Base-by-base conservation (phyloP, 2,329 filamentous ascomycete genomes). In the Phialemoniopsis sp. region DNA sequence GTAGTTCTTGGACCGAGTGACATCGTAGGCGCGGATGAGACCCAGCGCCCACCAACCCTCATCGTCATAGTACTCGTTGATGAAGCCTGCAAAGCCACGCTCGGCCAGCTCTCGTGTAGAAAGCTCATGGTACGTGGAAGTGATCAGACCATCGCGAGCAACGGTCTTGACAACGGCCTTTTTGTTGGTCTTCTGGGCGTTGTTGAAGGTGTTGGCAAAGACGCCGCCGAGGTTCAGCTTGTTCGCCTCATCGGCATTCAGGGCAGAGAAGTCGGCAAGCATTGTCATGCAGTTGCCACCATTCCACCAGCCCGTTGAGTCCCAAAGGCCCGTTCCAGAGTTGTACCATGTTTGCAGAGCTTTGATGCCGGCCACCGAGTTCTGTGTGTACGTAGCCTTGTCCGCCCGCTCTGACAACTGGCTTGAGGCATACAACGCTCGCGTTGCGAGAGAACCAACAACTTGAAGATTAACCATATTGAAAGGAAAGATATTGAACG, bases 241-340 rank as follows among this genome's bases (percentile, higher is more conserved):
- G 37, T 62, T 60, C 29, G 62, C 62, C 19, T 57, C 53, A 8
- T 49, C 43, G 1, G 54, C 48, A 32, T 62, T 57, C 8, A 67
- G 44, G 10, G 44, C 39, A 4, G 66, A 60, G 53, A 72, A 74
- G 53, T 87, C 78, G 37, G 71, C 74, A 14, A 87, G 58, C 4
- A 70, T 72, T 0, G 80, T 85, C 43, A 88, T 63, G 41, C 72
- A 71, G 53, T 87, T 88, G 33, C 76, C 85, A 38, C 74, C 73
- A 53, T 87, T 86, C 85, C 85, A 89, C 85, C 85, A 89, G n/a
- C 73, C 72, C 8, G 73, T 70, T 0, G 73, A 72, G 39, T 77
- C 61, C 80, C 80, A 88, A 12, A 85, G 63, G 4, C 85, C 84
- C 2, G 70, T 78, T 5, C 54, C 52, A 3, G 59, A 41, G 51